Conservation (phyloP, 2,329 filamentous ascomycete species). For the Apiospora sp. region DNA sequence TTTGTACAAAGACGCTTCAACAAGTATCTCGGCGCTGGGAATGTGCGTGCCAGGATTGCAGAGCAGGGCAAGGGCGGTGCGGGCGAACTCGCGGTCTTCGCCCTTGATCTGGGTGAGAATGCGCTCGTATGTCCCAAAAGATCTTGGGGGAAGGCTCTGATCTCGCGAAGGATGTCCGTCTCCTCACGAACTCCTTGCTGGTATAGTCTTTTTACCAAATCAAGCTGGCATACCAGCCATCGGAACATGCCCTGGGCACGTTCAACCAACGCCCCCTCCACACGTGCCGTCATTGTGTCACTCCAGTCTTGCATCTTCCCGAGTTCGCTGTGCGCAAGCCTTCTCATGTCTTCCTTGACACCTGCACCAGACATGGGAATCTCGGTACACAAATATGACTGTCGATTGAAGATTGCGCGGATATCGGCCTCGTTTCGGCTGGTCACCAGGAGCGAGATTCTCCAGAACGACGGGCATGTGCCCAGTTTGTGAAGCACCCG, state of each 20-base stretch:
- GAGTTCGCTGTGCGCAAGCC: conserved; percentile 33
- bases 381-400: conserved; percentile 13
- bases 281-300: background rate
- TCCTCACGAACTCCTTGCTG: conserved; percentile 23
- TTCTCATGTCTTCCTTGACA: conserved; percentile 38
- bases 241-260: conserved; percentile 40
- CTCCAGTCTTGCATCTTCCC: conserved; percentile 9
- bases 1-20: conserved; percentile 36
- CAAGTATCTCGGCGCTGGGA: conserved; percentile 37
- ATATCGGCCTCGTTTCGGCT: conserved; percentile 43
- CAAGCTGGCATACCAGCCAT: conserved; percentile 40
- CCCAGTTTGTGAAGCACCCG: conserved; percentile 35
- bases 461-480: conserved; percentile 33
- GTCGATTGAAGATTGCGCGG: conserved; percentile 25
- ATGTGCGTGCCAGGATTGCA: conserved; percentile 36
- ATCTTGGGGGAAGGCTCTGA: conserved; percentile 33
- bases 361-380: conserved; percentile 40
- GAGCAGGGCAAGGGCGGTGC: conserved; percentile 38
- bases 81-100: conserved; percentile 34
- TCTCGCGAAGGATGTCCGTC: conserved; percentile 28
- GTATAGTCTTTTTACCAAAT: conserved; percentile 34
- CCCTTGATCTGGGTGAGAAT: conserved; percentile 34
- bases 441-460: conserved; percentile 40
- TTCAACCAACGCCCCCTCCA: conserved; percentile 32
- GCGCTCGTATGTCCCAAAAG: conserved; percentile 39